These are phyloP conservation scores for Neurospora sp. DNA, from an alignment of 495 filamentous ascomycete species.

Conservation along the genomic window DNA sequence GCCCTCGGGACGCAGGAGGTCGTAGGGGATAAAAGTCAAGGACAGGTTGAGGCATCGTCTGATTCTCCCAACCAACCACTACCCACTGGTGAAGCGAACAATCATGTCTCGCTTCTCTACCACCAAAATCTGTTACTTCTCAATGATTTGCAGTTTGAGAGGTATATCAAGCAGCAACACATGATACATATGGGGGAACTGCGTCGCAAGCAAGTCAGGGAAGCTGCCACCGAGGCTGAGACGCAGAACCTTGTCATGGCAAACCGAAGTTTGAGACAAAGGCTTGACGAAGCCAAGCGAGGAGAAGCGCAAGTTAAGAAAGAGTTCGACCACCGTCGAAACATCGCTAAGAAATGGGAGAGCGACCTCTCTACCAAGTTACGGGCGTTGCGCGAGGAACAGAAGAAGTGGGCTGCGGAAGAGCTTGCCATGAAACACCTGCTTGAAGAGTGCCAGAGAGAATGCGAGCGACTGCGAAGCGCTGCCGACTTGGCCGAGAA, in stretches of 20 bases:
- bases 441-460: constrained; percentile 38
- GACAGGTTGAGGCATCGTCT: constrained; percentile 13
- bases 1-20: constrained; percentile 33
- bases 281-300: constrained; percentile 58
- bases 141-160: constrained; percentile 69
- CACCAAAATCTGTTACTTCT: constrained; percentile 55
- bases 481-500: constrained; percentile 52
- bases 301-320: constrained; percentile 51
- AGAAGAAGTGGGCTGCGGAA: constrained; percentile 52
- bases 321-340: constrained; percentile 53
- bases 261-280: constrained; percentile 57
- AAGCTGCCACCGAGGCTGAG: constrained; percentile 62
- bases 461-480: constrained; percentile 45
- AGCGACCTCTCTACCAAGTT: constrained; percentile 51
- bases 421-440: constrained; percentile 42
- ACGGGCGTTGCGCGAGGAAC: constrained; percentile 51
- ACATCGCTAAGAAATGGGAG: constrained; percentile 62
- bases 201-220: constrained; percentile 54
- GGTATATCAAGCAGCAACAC: constrained; percentile 67
- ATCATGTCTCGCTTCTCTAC: constrained; percentile 48
- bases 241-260: constrained; percentile 64
- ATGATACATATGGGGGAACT: constrained; percentile 64
- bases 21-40: constrained; percentile 13
- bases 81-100: constrained; percentile 9
- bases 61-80: not conserved